Conservation (phyloP, 2,329 filamentous ascomycete genomes). For the Exophiala spinifera region DNA sequence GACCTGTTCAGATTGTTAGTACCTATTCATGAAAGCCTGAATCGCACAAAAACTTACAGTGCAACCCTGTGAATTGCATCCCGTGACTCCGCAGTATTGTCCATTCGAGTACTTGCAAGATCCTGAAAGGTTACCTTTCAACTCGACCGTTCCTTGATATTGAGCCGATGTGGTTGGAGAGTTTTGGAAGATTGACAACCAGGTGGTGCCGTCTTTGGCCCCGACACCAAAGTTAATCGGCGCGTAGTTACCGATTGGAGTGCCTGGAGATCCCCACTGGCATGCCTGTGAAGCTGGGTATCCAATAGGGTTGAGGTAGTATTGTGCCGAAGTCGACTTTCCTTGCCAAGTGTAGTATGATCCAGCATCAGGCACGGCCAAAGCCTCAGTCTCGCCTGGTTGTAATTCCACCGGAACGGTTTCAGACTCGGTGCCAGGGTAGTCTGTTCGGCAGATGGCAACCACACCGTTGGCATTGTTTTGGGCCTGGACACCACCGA, state of each 20-base stretch:
- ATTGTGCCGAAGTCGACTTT: constrained; percentile 79
- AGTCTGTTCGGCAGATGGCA: constrained; percentile 89
- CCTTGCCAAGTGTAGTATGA: constrained; percentile 77
- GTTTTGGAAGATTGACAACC: constrained; percentile 83
- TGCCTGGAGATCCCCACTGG: constrained; percentile 65
- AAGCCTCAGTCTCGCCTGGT: constrained; percentile 56
- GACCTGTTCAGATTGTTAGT: constrained; percentile 39
- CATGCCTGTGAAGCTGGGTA: constrained; percentile 66
- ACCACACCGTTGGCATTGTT: constrained; percentile 69
- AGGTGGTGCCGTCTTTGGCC: constrained; percentile 62
- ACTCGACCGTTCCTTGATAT: constrained; percentile 76
- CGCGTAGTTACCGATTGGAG: constrained; percentile 73
- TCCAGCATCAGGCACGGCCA: constrained; percentile 72
- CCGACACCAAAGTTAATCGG: constrained; percentile 84
- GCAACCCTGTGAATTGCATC: constrained; percentile 63
- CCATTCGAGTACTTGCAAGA: constrained; percentile 66
- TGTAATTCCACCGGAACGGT: constrained; percentile 68
- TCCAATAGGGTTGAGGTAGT: constrained; percentile 89
- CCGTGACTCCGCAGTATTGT: constrained; percentile 54
- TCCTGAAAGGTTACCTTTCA: constrained; percentile 62
- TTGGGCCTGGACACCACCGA: constrained; percentile 66
- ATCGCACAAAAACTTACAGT: constrained; percentile 62
- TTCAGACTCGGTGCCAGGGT: constrained; percentile 83
- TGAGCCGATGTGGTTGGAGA: constrained; percentile 65
- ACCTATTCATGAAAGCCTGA: background rate